These are phyloP conservation scores for Avena sativa DNA, from an alignment of 176 grass and related monocot species.

Conservation along the genomic window DNA sequence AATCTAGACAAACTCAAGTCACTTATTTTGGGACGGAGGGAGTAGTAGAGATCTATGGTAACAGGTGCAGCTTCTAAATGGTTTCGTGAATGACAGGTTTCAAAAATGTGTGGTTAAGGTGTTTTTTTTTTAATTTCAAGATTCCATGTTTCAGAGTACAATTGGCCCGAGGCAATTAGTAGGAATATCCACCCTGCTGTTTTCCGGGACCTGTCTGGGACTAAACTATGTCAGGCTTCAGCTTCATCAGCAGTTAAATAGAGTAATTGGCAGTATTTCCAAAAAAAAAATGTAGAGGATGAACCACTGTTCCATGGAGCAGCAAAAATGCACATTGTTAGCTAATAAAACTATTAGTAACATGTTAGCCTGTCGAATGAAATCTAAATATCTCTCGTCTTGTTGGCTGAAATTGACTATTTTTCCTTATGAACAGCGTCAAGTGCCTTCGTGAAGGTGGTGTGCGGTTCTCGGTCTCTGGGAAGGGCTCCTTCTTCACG, in stretches of 20 bases:
- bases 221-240: background rate
- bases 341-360: background rate
- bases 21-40: too few species aligned
- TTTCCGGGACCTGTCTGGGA: background rate
- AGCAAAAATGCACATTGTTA: background rate
- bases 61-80: background rate
- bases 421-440: slow-evolving; percentile 58
- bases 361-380: background rate
- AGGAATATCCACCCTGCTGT: background rate
- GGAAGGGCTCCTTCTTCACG: slow-evolving; percentile 70
- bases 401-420: slow-evolving; percentile 31
- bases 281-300: background rate
- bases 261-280: background rate
- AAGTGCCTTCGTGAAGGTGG: slow-evolving; percentile 88
- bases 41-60: background rate
- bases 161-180: background rate
- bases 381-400: background rate
- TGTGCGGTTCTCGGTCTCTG: slow-evolving; percentile 69
- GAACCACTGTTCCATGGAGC: background rate
- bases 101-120: background rate
- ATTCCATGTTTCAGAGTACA: slow-evolving; percentile 12
- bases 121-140: slow-evolving; percentile 9
- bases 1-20: too few species aligned
- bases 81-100: background rate
- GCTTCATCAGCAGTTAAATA: background rate